A percentile compares a stretch with the other conserved stretches of the same genome.
phyloP scores from a whole-genome alignment of 2,329 filamentous ascomycete genomes.

The Cadophora sp. region DNA sequence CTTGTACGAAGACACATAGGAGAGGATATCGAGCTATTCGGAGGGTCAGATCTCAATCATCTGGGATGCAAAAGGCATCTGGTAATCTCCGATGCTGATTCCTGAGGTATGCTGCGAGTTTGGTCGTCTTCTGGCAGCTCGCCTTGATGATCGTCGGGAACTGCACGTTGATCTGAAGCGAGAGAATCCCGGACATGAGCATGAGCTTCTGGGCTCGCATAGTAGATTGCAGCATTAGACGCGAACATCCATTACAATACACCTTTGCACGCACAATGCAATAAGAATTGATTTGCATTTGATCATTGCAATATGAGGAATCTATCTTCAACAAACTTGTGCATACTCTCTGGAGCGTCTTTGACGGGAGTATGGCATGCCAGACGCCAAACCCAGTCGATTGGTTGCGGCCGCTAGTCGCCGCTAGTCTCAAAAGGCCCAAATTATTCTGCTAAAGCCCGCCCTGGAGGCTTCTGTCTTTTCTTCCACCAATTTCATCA shows the following conservation, averaged over 20 bases:
- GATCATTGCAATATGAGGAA: not conserved
- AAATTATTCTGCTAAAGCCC: no score
- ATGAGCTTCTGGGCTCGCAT: not conserved
- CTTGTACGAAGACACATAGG: not conserved
- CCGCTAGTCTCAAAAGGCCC: no score
- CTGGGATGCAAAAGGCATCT: not conserved
- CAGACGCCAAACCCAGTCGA: no score
- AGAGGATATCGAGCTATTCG: conserved; percentile 5
- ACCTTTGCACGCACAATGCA: no score
- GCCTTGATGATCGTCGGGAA: conserved; percentile 5
- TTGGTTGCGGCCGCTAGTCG: no score
- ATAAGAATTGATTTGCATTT: not conserved
- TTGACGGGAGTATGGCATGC: no score
- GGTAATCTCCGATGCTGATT: conserved; percentile 15
- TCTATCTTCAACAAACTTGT: not conserved
- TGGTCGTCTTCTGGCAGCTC: not conserved
- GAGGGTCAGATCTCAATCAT: conserved; percentile 5
- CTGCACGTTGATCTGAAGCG: conserved; percentile 2
- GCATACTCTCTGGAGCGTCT: no score
- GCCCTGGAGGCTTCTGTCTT: no score
- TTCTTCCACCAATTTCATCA: no score
- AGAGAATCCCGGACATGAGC: not conserved
- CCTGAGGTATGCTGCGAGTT: not conserved
- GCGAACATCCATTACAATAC: not conserved
- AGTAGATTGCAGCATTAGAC: not conserved